phyloP scores from a whole-genome alignment of 352 stramenopile genomes.

The Phytophthora boehmeriae region DNA sequence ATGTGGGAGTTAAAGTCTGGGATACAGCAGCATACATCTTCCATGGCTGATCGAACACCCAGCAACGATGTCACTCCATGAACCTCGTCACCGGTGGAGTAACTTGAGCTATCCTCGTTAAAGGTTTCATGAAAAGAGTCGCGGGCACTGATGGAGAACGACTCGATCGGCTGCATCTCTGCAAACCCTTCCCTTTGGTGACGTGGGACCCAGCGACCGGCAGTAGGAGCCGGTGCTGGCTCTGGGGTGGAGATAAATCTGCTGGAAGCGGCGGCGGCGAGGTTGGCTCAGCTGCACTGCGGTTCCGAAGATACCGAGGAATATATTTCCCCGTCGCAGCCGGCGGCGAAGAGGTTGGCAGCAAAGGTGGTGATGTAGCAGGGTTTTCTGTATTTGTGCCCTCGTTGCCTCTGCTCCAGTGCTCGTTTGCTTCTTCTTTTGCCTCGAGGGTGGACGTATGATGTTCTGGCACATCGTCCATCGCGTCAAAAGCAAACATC shows the following conservation, averaged over 20 bases:
- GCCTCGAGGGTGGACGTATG: constrained; percentile 28
- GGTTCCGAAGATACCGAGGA: constrained; percentile 75
- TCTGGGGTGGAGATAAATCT: constrained; percentile 46
- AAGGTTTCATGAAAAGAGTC: constrained; percentile 68
- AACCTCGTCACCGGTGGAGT: constrained; percentile 65
- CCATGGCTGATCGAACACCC: constrained; percentile 74
- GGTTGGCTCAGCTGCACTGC: constrained; percentile 47
- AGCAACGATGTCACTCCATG: constrained; percentile 84
- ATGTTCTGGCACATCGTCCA: constrained; percentile 63
- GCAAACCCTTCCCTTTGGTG: constrained; percentile 63
- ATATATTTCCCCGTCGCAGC: constrained; percentile 72
- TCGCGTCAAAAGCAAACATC: constrained; percentile 81
- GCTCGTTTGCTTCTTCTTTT: constrained; percentile 34
- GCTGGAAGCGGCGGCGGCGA: constrained; percentile 42
- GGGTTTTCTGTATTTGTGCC: constrained; percentile 17
- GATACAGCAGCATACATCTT: constrained; percentile 86
- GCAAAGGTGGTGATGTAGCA: constrained; percentile 39
- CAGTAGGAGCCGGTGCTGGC: constrained; percentile 38
- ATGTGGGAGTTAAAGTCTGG: constrained; percentile 70
- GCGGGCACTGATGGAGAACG: constrained; percentile 44
- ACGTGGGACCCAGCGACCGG: constrained; percentile 56
- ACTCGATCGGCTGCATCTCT: constrained; percentile 53
- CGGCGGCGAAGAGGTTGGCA: constrained; percentile 63
- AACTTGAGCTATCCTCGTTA: constrained; percentile 70
- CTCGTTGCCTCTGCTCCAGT: constrained; percentile 20